Conservation (phyloP, 768 basidiomycete genomes). For the Psilocybe sp. region DNA sequence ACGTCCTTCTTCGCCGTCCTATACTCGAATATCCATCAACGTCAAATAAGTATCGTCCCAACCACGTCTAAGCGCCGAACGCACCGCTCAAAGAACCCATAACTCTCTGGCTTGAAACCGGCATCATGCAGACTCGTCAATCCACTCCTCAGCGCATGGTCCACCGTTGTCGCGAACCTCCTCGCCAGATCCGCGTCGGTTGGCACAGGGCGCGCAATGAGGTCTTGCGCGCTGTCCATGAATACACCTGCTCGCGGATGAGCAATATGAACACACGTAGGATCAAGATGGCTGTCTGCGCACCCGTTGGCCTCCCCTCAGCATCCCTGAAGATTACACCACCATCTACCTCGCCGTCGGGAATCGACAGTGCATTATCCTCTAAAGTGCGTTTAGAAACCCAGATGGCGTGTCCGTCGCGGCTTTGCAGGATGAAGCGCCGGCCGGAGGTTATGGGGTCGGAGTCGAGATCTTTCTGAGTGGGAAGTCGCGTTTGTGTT, state of each 20-base stretch:
- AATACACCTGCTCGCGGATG: conserved; percentile 63
- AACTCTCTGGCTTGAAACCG: conserved; percentile 59
- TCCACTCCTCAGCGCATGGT: conserved; percentile 66
- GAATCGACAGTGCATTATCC: conserved; percentile 52
- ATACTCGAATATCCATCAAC: neutral
- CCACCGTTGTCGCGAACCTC: conserved; percentile 60
- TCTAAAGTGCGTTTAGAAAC: conserved; percentile 63
- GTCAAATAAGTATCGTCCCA: neutral
- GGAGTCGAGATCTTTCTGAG: conserved; percentile 72
- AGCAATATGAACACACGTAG: neutral
- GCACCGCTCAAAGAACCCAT: conserved; percentile 72
- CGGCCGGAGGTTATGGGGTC: conserved; percentile 67
- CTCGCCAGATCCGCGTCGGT: conserved; percentile 60
- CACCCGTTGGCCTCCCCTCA: conserved; percentile 69
- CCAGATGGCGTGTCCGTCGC: conserved; percentile 90
- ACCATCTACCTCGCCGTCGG: conserved; percentile 63
- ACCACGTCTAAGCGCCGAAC: neutral
- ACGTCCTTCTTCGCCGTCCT: conserved; percentile 50
- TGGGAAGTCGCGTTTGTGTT: too few species aligned
- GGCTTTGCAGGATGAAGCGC: conserved; percentile 77
- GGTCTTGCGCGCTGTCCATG: conserved; percentile 83
- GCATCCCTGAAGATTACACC: conserved; percentile 74
- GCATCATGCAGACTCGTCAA: conserved; percentile 88
- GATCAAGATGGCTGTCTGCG: conserved; percentile 1
- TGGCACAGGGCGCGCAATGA: conserved; percentile 59